Base-by-base conservation (phyloP, 805 yeast species). In the Spathaspora hagerdaliae region DNA sequence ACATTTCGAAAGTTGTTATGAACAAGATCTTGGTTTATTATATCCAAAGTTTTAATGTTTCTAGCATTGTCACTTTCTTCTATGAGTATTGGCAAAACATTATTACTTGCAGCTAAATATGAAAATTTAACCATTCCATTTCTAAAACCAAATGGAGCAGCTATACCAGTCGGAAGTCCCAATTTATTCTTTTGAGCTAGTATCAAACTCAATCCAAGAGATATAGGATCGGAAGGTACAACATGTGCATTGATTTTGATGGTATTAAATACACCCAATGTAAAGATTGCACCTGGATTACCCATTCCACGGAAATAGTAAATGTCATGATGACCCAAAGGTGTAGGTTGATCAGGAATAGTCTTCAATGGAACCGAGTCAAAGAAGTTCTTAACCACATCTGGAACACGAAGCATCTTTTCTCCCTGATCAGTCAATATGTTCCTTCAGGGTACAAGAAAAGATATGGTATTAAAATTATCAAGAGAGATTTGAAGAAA, bases 141-240 rank as follows among this genome's bases (percentile, higher is more conserved):
- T 45, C 44, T 11, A 29, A 9, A 29, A 9, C 32, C 32, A 29
- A 29, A 29, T 9, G 32, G 12, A 9, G 32, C 32, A 29, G 32
- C 32, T 9, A 29, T 9, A 41, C 35, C 45, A 34, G 53, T 12
- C 1, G 84, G 84, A 27, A 82, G 55, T 35, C 61, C 63, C 36
- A 77, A 56, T 1, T 54, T 49, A 47, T 77, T 74, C 50, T 75
- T 77, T 35, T 65, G 50, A 33, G 80, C 72, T 32, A 82, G 57
- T 0, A 76, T 55, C 24, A 83, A 59, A 39, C 78, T 67, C 10
- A 73, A 64, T 14, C 69, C 66, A 8, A 81, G 59, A 41, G 86
- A 77, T 11, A 74, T 56, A 0, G 89, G 89, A 52, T 84, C 90
- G 0, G 78, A 69, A 1, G 87, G 81, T 1, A 78, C 13, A 61